Conservation (phyloP, 257 asterid genomes). For the Fraxinus americana region DNA sequence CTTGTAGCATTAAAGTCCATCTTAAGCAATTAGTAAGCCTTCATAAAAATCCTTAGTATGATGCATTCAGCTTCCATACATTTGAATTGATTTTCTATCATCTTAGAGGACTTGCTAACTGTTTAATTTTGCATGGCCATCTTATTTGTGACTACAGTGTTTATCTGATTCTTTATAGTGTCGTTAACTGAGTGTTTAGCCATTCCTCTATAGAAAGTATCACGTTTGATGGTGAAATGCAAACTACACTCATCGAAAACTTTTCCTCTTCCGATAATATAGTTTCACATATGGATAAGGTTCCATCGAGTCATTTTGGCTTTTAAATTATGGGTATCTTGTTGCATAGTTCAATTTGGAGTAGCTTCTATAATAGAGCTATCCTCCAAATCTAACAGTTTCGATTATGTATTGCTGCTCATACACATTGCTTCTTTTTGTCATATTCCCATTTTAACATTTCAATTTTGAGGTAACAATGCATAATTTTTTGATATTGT, state of each 20-base stretch:
- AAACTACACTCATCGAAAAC: background rate
- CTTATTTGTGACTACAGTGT: too few species aligned
- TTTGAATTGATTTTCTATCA: background rate
- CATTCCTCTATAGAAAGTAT: background rate
- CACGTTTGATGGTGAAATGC: background rate
- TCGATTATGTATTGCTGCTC: too few species aligned
- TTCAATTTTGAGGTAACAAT: too few species aligned
- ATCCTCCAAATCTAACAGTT: background rate
- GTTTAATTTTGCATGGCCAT: too few species aligned
- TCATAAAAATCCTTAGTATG: background rate
- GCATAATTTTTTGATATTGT: too few species aligned
- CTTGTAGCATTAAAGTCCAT: background rate
- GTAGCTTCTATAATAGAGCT: background rate
- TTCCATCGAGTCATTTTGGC: too few species aligned
- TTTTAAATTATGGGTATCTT: too few species aligned
- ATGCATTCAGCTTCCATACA: background rate
- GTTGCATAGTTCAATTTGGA: background rate
- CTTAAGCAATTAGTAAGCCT: background rate
- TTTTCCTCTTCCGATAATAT: background rate
- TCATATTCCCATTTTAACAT: too few species aligned
- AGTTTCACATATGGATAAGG: background rate
- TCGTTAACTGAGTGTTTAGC: background rate
- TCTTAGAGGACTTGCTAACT: background rate
- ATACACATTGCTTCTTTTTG: too few species aligned
- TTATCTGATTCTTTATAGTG: background rate